Evolutionary conservation across 2,329 filamentous ascomycete species (phyloP).

Genomic region (Colletotrichum higginsianum): DNA sequence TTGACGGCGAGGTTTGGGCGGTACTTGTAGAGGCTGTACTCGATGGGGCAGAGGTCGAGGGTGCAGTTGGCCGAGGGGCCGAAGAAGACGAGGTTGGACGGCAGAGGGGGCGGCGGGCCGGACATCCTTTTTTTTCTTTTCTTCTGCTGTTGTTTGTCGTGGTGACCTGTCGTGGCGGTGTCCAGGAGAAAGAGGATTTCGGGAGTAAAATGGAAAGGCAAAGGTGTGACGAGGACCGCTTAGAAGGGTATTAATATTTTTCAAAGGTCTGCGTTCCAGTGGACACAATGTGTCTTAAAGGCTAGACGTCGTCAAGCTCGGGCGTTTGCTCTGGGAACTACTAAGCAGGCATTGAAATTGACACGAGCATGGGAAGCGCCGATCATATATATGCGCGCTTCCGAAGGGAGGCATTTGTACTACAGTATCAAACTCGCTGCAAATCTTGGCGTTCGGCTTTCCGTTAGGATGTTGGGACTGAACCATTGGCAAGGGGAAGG

Average conservation of each 20-base stretch:
- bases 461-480: background rate
- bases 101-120: constrained; percentile 36
- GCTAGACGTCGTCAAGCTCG: background rate
- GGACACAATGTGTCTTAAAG: constrained; percentile 1
- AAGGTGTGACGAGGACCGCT: background rate
- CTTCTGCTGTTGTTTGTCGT: background rate
- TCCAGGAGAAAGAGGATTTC: background rate
- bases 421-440: background rate
- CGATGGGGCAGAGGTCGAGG: constrained; percentile 61
- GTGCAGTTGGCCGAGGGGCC: constrained; percentile 66
- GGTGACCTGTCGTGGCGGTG: background rate
- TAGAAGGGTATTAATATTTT: background rate
- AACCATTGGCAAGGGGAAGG: background rate
- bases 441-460: background rate
- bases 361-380: background rate
- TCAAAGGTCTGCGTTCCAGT: background rate
- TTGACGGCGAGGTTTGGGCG: constrained; percentile 61
- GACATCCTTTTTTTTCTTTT: constrained; percentile 45
- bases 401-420: constrained; percentile 2
- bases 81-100: constrained; percentile 51
- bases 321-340: background rate
- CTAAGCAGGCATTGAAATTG: constrained; percentile 1
- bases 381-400: background rate
- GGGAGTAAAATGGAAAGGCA: background rate
- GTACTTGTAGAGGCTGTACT: constrained; percentile 63